A percentile compares a stretch with the other conserved stretches of the same genome.
Conservation (phyloP, 192 early-diverging fungal species). For the Chytriomyces sp. region DNA sequence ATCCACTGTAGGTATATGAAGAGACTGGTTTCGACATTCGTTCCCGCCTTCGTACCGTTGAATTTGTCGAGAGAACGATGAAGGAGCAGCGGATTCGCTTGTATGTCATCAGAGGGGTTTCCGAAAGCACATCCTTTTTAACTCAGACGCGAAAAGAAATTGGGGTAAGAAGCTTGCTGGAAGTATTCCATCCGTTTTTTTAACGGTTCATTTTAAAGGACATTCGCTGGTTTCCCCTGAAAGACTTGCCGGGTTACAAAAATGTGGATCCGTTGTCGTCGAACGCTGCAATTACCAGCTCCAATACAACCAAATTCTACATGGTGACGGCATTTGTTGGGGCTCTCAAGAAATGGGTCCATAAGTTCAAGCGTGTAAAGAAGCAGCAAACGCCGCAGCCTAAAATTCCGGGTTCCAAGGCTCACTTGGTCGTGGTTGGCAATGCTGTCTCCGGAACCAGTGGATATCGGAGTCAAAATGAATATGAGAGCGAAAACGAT, state of each 20-base stretch:
- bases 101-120: conserved; percentile 88
- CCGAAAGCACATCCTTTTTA: conserved; percentile 78
- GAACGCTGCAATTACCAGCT: conserved; percentile 10
- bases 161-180: conserved; percentile 63
- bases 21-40: conserved; percentile 93
- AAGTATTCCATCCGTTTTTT: not conserved
- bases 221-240: conserved; percentile 54
- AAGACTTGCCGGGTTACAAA: conserved; percentile 51
- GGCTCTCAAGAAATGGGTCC: conserved; percentile 50
- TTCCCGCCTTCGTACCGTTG: conserved; percentile 65
- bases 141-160: conserved; percentile 94
- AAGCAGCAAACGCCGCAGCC: conserved; percentile 38
- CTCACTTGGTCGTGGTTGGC: not conserved
- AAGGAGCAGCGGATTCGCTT: conserved; percentile 88
- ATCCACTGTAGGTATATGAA: conserved; percentile 73
- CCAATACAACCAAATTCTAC: conserved; percentile 48
- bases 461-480: conserved; percentile 20
- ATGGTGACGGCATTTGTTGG: conserved; percentile 56
- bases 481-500: conserved; percentile 35
- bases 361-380: conserved; percentile 41
- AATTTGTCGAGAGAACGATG: conserved; percentile 87
- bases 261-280: conserved; percentile 25
- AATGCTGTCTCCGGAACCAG: conserved; percentile 4
- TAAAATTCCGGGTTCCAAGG: conserved; percentile 35
- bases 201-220: conserved; percentile 30